These are phyloP conservation scores for Leishmania arabica DNA, from an alignment of 208 protist species.

Conservation along the genomic window DNA sequence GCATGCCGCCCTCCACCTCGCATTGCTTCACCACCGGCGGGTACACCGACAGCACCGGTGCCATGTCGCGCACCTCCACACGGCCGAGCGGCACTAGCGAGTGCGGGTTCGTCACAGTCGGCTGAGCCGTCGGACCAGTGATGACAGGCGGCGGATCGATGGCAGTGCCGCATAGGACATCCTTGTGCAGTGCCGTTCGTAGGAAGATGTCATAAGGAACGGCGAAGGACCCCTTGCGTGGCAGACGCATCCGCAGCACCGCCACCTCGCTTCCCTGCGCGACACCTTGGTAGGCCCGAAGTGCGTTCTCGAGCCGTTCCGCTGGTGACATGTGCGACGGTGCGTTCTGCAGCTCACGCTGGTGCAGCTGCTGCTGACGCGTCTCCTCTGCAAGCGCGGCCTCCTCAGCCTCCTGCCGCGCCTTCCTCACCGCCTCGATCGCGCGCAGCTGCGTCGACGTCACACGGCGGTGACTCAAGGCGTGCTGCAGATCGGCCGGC, in stretches of 20 bases:
- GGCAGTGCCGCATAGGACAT: conserved; percentile 74
- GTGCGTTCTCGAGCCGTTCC: conserved; percentile 41
- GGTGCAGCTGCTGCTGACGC: conserved; percentile 21
- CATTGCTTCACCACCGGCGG: conserved; percentile 82
- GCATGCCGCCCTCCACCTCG: conserved; percentile 82
- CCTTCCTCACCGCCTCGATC: conserved; percentile 45
- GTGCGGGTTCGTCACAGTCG: conserved; percentile 38
- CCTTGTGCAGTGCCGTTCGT: conserved; percentile 82
- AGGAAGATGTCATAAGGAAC: conserved; percentile 73
- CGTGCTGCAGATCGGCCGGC: conserved; percentile 51
- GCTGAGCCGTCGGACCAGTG: conserved; percentile 6
- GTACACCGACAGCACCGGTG: conserved; percentile 40
- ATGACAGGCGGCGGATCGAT: conserved; percentile 34
- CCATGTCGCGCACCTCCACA: conserved; percentile 65
- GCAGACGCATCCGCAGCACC: conserved; percentile 69
- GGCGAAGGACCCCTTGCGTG: conserved; percentile 47
- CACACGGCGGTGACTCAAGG: conserved; percentile 64
- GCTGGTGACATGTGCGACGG: conserved; percentile 25
- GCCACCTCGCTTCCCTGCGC: conserved; percentile 43
- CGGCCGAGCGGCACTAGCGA: conserved; percentile 64
- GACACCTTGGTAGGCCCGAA: conserved; percentile 55
- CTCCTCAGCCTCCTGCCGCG: conserved; percentile 24
- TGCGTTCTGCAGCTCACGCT: conserved; percentile 21
- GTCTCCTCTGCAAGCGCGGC: conserved; percentile 14
- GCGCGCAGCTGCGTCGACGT: conserved; percentile 63